phyloP scores from a whole-genome alignment of 1,284 basidiomycete genomes.

The Ustilago cynodontis region DNA sequence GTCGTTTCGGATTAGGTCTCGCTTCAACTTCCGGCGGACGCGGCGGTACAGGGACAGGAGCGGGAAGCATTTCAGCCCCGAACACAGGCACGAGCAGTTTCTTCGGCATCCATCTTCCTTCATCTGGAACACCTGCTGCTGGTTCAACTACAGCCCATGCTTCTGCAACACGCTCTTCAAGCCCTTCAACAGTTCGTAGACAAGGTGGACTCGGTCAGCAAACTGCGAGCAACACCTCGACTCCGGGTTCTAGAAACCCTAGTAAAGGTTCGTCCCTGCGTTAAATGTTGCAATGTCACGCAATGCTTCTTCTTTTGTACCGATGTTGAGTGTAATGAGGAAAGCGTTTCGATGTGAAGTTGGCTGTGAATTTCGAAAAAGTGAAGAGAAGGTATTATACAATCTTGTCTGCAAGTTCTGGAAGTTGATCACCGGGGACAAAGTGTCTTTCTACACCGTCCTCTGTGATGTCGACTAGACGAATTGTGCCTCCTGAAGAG shows the following conservation, averaged over 20 bases:
- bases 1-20: constrained; percentile 34
- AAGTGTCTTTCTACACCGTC: constrained; percentile 91
- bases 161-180: constrained; percentile 10
- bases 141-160: constrained; percentile 2
- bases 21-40: constrained; percentile 5
- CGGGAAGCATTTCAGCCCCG: constrained; percentile 10
- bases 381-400: constrained; percentile 38
- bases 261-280: constrained; percentile 45
- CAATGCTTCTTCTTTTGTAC: too few species aligned
- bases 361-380: background rate
- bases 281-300: background rate
- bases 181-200: constrained; percentile 32
- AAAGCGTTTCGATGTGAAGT: background rate
- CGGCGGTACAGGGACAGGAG: too few species aligned
- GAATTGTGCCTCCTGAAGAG: constrained; percentile 95
- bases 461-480: constrained; percentile 96
- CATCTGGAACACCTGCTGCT: constrained; percentile 5
- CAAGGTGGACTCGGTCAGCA: constrained; percentile 9
- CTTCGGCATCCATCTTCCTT: constrained; percentile 48
- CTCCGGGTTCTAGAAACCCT: constrained; percentile 29
- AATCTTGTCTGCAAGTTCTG: constrained; percentile 58
- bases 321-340: background rate
- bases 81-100: constrained; percentile 36
- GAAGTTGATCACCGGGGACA: constrained; percentile 79
- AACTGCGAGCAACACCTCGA: constrained; percentile 8